phyloP scores from a whole-genome alignment of 495 filamentous ascomycete genomes.

The Jackrogersella multiformis region DNA sequence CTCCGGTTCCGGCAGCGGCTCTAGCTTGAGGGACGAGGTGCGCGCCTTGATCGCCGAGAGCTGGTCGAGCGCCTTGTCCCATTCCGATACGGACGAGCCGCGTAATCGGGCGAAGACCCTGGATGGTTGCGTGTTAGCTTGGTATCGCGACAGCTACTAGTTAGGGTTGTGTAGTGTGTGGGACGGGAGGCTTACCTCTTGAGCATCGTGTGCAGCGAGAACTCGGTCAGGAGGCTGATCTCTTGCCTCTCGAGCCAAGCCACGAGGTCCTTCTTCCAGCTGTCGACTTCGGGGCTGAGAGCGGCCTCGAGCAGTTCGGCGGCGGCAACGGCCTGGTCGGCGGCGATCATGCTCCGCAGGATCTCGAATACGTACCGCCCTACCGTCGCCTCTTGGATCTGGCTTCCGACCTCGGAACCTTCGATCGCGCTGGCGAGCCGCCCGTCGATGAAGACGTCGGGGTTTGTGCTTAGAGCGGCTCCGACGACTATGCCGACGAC shows the following conservation, averaged over 20 bases:
- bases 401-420: slow-evolving; percentile 10
- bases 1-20: slow-evolving; percentile 14
- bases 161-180: too few relatives aligned
- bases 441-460: slow-evolving; percentile 16
- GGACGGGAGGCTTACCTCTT: slow-evolving; percentile 17
- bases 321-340: slow-evolving; percentile 9
- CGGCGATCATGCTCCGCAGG: slow-evolving; percentile 17
- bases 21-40: slow-evolving; percentile 2
- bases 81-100: slow-evolving; percentile 19
- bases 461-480: slow-evolving; percentile 12
- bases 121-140: not conserved
- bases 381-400: slow-evolving; percentile 21
- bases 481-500: slow-evolving; percentile 25
- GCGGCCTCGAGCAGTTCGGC: slow-evolving; percentile 11
- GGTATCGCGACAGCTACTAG: too few relatives aligned
- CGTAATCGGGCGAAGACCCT: slow-evolving; percentile 18
- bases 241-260: slow-evolving; percentile 31
- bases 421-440: slow-evolving; percentile 7
- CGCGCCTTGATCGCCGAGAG: not conserved
- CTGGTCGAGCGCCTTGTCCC: slow-evolving; percentile 15
- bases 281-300: slow-evolving; percentile 18
- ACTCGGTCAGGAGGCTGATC: slow-evolving; percentile 1
- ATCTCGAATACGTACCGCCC: slow-evolving; percentile 18
- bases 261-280: slow-evolving; percentile 19
- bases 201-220: slow-evolving; percentile 21